Base-by-base conservation (phyloP, 1,284 basidiomycete genomes). In the Meira nashicola region DNA sequence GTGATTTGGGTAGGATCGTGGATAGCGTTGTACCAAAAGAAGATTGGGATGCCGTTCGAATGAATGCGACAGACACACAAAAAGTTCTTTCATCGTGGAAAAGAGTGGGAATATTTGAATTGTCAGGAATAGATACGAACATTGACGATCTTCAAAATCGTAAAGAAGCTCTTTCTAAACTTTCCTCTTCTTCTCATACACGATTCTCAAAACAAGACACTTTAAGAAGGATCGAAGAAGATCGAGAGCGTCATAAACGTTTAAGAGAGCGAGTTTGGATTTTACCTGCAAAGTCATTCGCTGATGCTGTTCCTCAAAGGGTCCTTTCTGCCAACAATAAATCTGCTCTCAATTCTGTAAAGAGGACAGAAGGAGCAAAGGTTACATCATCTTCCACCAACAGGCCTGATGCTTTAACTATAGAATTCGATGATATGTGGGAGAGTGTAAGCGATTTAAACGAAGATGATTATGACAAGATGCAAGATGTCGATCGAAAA, bases 231-330 rank as follows among this genome's bases (percentile, higher is more conserved):
- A 55, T 58, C 9, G 56, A 58, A 78, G 92, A 94, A 71, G 93
- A 96, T 77, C 83, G 92, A 2, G 92, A 96, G 76, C 84, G 92
- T 68, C 93, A 96, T 75, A 96, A 96, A 79, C 86, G 91, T 2
- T 83, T 96, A 0, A 58, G 70, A 11, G 92, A 96, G 79, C 86
- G 89, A 21, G 86, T 92, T 56, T 96, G 93, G 92, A 91, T 94
- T 23, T 87, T 94, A 70, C 87, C 88, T 39, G 84, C 56, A 83
- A 84, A 73, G 47, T 70, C 76, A 23, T 62, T 70, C 59, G 23
- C 54, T 2, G 50, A 63, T 51, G 52, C 57, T 1, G 43, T 63
- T 21, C 7, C 55, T 14, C 11, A 14, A 25, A 15, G 40, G 21
- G 23, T 10, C 21, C 23, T 38, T 19, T 1, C 49, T 38, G 38